Conservation (phyloP, 495 filamentous ascomycete species). For the Penicillium odoratum region DNA sequence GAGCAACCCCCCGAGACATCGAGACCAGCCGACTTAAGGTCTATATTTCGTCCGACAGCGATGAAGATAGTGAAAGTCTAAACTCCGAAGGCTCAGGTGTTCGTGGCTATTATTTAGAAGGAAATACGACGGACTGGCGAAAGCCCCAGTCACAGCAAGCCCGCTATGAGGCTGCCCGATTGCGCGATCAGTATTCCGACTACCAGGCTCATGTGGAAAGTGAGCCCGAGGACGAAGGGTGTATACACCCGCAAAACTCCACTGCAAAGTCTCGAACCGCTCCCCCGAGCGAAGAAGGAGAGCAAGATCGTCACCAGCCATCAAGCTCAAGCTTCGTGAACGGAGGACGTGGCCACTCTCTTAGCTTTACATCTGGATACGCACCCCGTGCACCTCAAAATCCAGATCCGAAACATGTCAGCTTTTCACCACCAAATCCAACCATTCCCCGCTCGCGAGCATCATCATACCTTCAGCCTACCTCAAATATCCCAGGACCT, state of each 20-base stretch:
- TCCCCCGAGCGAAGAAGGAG: constrained; percentile 22
- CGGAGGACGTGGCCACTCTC: constrained; percentile 16
- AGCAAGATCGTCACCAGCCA: constrained; percentile 22
- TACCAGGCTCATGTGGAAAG: constrained; percentile 43
- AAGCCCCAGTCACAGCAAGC: constrained; percentile 37
- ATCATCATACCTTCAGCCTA: constrained; percentile 4
- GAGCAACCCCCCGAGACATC: neutral
- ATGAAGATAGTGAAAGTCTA: constrained; percentile 29
- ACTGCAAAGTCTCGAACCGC: constrained; percentile 6
- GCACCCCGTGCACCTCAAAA: constrained; percentile 5
- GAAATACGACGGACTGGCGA: constrained; percentile 32
- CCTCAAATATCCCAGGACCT: constrained; percentile 8
- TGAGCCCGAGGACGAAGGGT: constrained; percentile 33
- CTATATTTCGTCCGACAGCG: constrained; percentile 25
- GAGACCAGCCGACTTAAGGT: constrained; percentile 13
- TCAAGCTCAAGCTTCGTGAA: constrained; percentile 11
- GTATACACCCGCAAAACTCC: neutral
- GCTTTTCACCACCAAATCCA: constrained; percentile 19
- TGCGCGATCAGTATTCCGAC: constrained; percentile 30
- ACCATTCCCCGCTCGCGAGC: constrained; percentile 11
- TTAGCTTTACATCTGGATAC: constrained; percentile 20
- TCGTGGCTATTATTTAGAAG: constrained; percentile 41
- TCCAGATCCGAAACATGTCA: constrained; percentile 9
- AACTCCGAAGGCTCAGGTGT: constrained; percentile 27
- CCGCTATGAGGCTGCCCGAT: constrained; percentile 24